These are phyloP conservation scores for Protomyces macrosporus DNA, from an alignment of 1,139 yeast species.

Conservation along the genomic window DNA sequence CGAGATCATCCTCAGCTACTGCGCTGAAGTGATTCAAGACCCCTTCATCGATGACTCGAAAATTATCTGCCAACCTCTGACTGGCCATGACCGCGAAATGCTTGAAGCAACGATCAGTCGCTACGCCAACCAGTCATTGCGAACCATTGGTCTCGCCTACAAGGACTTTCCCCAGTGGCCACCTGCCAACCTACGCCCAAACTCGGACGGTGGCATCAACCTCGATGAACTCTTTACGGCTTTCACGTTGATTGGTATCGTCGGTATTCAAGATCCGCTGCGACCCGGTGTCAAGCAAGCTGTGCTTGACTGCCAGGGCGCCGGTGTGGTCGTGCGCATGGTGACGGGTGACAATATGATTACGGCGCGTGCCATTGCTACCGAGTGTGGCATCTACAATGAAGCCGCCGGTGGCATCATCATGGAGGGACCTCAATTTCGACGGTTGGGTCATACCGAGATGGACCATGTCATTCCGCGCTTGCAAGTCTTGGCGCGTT, in stretches of 20 bases:
- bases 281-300: slow-evolving; percentile 88
- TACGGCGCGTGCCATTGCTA: slow-evolving; percentile 87
- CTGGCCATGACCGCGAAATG: slow-evolving; percentile 33
- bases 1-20: slow-evolving; percentile 66
- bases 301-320: slow-evolving; percentile 73
- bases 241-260: slow-evolving; percentile 50
- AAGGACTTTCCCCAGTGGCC: slow-evolving; percentile 71
- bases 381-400: slow-evolving; percentile 68
- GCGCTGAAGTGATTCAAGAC: slow-evolving; percentile 38
- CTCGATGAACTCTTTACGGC: slow-evolving; percentile 30
- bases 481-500: slow-evolving; percentile 80
- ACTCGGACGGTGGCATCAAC: slow-evolving; percentile 33
- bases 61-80: slow-evolving; percentile 38
- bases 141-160: slow-evolving; percentile 83
- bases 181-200: slow-evolving; percentile 46
- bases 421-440: slow-evolving; percentile 90
- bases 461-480: slow-evolving; percentile 60
- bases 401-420: slow-evolving; percentile 50
- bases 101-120: slow-evolving; percentile 50
- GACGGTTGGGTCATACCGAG: slow-evolving; percentile 59
- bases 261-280: slow-evolving; percentile 92
- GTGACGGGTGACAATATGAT: slow-evolving; percentile 91
- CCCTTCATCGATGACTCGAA: slow-evolving; percentile 37
- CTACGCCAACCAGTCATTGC: slow-evolving; percentile 70
- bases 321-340: slow-evolving; percentile 95